Evolutionary conservation across 805 yeast genomes (phyloP), one percentile per base, ranked within the genome.

Genomic region (Lipomyces yamanashiensis): DNA sequence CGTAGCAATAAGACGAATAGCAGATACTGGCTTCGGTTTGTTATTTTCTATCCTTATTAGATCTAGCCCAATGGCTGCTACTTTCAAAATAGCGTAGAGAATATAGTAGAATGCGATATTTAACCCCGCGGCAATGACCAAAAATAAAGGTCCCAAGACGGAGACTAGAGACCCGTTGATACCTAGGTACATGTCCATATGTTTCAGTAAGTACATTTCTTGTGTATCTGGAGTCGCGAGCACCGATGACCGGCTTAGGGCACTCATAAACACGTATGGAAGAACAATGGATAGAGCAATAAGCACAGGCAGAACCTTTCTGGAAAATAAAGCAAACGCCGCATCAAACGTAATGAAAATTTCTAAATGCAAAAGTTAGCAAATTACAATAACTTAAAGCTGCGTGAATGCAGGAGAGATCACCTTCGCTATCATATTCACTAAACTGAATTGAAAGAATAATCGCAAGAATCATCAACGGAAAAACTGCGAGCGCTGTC

Each of bases 401-500:
- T 5, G n/a, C 19, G 40, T 12, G 19, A 17, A 12, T 23, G 33
- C 19, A 7, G 13, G 13, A 2, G 10, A 13, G 2, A n/a, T n/a
- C 49, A 53, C 67, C 68, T 45, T 58, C 62, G 4, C 56, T 7
- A 36, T 78, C 72, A 71, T 80, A 87, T 19, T 71, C 69, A 41
- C 70, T 70, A 57, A 88, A 77, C 73, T 92, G 98, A 21, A 84
- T 70, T 1, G 83, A 70, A 51, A 88, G 67, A 0, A 83, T 82
- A 17, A 84, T 61, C 0, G 85, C 75, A 0, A 87, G 80, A 17
- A 89, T 77, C 45, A 85, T 84, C 0, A 87, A 78, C 2, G 96
- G 92, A 59, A 89, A 81, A 1, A 92, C 81, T 3, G 89, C 87
- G 47, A 88, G 77, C 1, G 89, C 85, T 13, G 93, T 80, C 71